A percentile compares a stretch with the other conserved stretches of the same genome.
phyloP scores from a whole-genome alignment of 306 rosid species.

The Quercus agrifolia region DNA sequence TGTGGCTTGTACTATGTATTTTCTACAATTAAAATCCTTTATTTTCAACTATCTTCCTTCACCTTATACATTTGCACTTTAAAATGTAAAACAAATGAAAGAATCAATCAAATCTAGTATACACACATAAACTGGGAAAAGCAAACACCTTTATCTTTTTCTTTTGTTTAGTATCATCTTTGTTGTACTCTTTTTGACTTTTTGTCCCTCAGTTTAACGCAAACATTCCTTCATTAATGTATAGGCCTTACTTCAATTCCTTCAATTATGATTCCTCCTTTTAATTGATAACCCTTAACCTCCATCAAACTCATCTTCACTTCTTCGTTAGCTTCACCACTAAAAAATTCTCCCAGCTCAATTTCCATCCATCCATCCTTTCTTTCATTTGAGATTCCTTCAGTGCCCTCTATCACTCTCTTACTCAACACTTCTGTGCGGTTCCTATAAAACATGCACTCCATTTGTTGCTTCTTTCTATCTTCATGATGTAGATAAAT shows the following conservation, averaged over 20 bases:
- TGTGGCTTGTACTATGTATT: no score
- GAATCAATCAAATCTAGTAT: neutral
- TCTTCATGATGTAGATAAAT: constrained; percentile 23
- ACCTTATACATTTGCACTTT: neutral
- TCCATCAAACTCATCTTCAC: constrained; percentile 47
- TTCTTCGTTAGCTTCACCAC: constrained; percentile 33
- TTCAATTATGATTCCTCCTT: constrained; percentile 58
- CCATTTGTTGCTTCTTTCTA: constrained; percentile 25
- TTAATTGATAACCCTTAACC: constrained; percentile 41
- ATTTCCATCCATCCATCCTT: constrained; percentile 70
- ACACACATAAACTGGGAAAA: neutral
- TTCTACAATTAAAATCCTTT: neutral
- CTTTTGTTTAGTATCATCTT: neutral
- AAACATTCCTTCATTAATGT: neutral
- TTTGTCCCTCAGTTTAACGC: neutral
- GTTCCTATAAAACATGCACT: neutral
- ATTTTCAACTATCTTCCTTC: neutral
- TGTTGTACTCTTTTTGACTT: neutral
- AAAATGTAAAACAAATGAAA: neutral
- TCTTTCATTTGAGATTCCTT: constrained; percentile 21
- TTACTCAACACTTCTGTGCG: neutral
- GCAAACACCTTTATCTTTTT: neutral
- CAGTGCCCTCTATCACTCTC: neutral
- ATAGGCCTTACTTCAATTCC: constrained; percentile 60
- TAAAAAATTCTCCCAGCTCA: constrained; percentile 57